These are phyloP conservation scores for Malassezia sympodialis DNA, from an alignment of 1,284 basidiomycete species.

Conservation along the genomic window DNA sequence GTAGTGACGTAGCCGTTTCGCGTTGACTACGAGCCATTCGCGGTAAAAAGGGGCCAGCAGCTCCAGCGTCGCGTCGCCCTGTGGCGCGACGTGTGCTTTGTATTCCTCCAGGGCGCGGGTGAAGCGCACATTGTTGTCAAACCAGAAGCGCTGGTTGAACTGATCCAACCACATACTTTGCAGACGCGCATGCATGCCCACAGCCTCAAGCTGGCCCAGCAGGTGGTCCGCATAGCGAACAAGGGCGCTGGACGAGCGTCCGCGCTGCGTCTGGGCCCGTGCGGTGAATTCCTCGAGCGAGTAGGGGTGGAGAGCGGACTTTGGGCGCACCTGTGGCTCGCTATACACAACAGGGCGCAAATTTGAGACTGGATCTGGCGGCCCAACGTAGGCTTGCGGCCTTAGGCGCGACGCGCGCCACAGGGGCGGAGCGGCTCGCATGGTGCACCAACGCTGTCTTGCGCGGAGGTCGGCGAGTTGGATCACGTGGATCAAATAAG, in stretches of 20 bases:
- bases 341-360: slow-evolving; percentile 38
- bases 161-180: slow-evolving; percentile 32
- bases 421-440: neutral
- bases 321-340: neutral
- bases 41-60: slow-evolving; percentile 34
- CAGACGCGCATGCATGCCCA: slow-evolving; percentile 30
- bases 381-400: slow-evolving; percentile 24
- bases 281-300: slow-evolving; percentile 35
- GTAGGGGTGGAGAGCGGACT: slow-evolving; percentile 27
- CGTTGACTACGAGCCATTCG: slow-evolving; percentile 39
- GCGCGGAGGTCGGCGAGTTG: neutral
- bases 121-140: slow-evolving; percentile 43
- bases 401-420: neutral
- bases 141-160: slow-evolving; percentile 46
- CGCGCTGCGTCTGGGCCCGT: neutral
- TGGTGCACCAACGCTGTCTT: neutral
- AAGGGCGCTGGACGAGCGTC: slow-evolving; percentile 3
- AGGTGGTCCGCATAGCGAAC: slow-evolving; percentile 25
- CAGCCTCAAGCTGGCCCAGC: slow-evolving; percentile 27
- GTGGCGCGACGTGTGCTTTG: neutral
- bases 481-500: too few relatives aligned
- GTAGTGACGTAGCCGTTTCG: slow-evolving; percentile 31
- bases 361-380: slow-evolving; percentile 37
- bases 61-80: slow-evolving; percentile 13
- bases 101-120: slow-evolving; percentile 28